Evolutionary conservation across 257 asterid species (phyloP).

Genomic region (Rubia yunnanensis): DNA sequence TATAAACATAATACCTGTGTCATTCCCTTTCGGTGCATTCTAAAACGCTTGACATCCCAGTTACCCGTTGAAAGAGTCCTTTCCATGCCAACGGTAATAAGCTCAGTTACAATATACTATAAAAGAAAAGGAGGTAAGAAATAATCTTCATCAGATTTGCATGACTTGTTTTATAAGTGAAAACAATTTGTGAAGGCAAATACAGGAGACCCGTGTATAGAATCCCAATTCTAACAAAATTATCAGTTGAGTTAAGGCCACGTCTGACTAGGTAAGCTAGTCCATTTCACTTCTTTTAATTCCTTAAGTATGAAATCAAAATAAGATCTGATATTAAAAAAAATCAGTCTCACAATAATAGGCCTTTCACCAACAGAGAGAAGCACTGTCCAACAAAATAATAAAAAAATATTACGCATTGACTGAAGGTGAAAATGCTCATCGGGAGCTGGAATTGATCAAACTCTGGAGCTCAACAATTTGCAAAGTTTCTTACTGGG

Average conservation of each 20-base stretch:
- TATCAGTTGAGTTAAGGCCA: not conserved
- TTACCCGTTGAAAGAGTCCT: conserved; percentile 94
- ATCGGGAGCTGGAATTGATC: not conserved
- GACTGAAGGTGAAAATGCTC: not conserved
- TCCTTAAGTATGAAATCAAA: not conserved
- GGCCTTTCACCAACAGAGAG: not conserved
- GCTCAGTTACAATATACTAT: conserved; percentile 34
- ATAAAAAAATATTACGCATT: not conserved
- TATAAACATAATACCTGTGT: conserved; percentile 57
- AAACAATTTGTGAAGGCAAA: not conserved
- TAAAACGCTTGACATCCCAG: conserved; percentile 81
- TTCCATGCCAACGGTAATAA: conserved; percentile 61
- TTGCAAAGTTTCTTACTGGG: not conserved
- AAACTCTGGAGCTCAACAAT: not conserved
- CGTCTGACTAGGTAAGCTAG: not conserved
- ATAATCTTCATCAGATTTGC: not conserved
- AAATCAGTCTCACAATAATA: not conserved
- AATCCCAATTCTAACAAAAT: not conserved
- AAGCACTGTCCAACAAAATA: not conserved
- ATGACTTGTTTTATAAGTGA: not conserved
- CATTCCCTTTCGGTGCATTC: conserved; percentile 89
- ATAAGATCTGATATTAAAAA: not conserved
- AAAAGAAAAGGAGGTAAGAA: conserved; percentile 2
- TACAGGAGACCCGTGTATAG: not conserved
- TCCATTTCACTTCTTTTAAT: not conserved